Base-by-base conservation (phyloP, 768 basidiomycete species). In the Xerocomus brunneocitrinus region DNA sequence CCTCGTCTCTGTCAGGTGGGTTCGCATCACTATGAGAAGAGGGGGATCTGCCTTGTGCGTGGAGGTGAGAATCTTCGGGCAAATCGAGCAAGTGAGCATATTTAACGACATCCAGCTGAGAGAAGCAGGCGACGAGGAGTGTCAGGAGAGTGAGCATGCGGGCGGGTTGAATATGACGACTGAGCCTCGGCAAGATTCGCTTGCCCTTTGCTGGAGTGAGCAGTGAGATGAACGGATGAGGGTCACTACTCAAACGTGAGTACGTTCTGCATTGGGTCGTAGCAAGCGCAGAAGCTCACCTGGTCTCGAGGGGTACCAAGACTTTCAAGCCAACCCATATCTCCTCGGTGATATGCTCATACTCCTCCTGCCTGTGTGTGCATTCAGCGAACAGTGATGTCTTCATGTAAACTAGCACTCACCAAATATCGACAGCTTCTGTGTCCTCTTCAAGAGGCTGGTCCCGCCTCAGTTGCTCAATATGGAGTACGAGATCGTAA, bases 221-320 rank as follows among this genome's bases (percentile, higher is more conserved):
- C 32, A 99, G 78, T 3, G 95, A 93, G 59, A 99, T 85, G 74
- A 99, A 98, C 2, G 97, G 97, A 73, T 99, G 97, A 3, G 95
- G 95, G 57, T 89, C 79, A 67, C 95, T 95, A 50, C 38, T n/a
- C 47, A 39, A 47, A 27, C 2, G 27, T 55, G 8, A 63, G 48
- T 30, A 10, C 24, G 8, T n/a, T 45, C 46, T 25, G 16, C 5
- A 25, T 43, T 22, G 13, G 5, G 49, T 27, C 2, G 19, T 31
- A 12, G 25, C 22, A 30, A 14, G 12, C 5, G 19, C 0, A 38
- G 28, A 38, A 1, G 57, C 75, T 36, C 57, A 92, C 94, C 93
- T 94, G n/a, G 89, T 88, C 66, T 94, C 94, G 16, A 98, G 79
- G 38, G 93, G 92, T 5, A 90, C 85, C 76, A 90, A 86, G n/a